These are phyloP conservation scores for Cystobasidiaceae sp. DNA, from an alignment of 1,284 basidiomycete species.

Conservation along the genomic window DNA sequence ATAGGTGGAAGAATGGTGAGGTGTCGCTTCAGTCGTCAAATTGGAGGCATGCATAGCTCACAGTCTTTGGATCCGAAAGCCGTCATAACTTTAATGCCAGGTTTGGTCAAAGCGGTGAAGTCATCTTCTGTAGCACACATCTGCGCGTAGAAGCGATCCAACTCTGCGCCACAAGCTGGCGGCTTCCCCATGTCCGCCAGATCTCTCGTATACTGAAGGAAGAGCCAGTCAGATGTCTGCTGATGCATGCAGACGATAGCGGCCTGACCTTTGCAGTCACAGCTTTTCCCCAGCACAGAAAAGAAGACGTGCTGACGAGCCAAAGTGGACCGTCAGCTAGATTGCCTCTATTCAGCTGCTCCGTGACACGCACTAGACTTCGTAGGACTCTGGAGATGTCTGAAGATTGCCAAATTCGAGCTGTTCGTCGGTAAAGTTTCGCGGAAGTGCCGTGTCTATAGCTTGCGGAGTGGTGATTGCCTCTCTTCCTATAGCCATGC, in stretches of 20 bases:
- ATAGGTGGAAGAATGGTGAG: neutral
- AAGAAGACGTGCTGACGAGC: neutral
- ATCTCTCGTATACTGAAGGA: neutral
- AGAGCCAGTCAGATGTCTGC: neutral
- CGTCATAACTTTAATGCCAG: slow-evolving; percentile 6
- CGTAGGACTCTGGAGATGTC: neutral
- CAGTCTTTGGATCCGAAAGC: neutral
- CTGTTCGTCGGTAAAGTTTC: slow-evolving; percentile 21
- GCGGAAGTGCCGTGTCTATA: slow-evolving; percentile 3
- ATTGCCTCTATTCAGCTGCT: too few species aligned
- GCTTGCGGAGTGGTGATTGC: neutral
- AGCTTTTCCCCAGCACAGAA: slow-evolving; percentile 6
- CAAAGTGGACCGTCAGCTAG: too few species aligned
- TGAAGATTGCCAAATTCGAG: slow-evolving; percentile 1
- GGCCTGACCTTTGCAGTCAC: slow-evolving; percentile 5
- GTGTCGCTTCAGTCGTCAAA: too few species aligned
- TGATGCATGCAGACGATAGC: neutral
- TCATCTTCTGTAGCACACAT: slow-evolving; percentile 7
- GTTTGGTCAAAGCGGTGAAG: neutral
- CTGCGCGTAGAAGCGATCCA: slow-evolving; percentile 8
- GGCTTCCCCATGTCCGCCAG: slow-evolving; percentile 14
- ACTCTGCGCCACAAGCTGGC: neutral
- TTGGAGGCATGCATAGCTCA: too few species aligned
- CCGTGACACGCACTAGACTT: neutral
- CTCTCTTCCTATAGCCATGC: slow-evolving; percentile 1